Evolutionary conservation across 1,284 basidiomycete genomes (phyloP).

Genomic region (Stereum hirsutum): DNA sequence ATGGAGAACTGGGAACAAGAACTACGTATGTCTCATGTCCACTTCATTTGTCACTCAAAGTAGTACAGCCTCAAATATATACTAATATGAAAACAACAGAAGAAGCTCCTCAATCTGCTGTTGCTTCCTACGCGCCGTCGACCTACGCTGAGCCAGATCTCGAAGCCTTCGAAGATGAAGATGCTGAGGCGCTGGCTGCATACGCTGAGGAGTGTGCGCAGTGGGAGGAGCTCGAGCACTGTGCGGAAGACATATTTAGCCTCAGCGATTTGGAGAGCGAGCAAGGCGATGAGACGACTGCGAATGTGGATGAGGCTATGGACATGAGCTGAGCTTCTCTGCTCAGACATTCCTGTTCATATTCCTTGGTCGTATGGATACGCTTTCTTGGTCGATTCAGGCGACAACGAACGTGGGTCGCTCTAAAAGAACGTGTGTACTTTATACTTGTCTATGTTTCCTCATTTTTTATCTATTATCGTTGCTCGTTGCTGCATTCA

Average conservation of each 20-base stretch:
- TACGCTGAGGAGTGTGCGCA: slow-evolving; percentile 47
- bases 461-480: too few species aligned
- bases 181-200: slow-evolving; percentile 47
- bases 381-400: too few species aligned
- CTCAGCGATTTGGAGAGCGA: slow-evolving; percentile 19
- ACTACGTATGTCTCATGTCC: slow-evolving; percentile 23
- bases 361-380: too few species aligned
- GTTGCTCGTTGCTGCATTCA: too few species aligned
- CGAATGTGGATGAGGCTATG: slow-evolving; percentile 14
- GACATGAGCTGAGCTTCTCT: slow-evolving; percentile 13
- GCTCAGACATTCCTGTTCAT: too few species aligned
- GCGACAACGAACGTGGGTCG: too few species aligned
- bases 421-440: too few species aligned
- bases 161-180: slow-evolving; percentile 14
- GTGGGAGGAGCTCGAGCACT: slow-evolving; percentile 42
- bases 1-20: slow-evolving; percentile 63
- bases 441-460: too few species aligned
- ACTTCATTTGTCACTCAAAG: not conserved
- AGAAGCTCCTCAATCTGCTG: not conserved
- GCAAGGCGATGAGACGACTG: slow-evolving; percentile 4
- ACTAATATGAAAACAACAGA: too few species aligned
- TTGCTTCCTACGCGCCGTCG: not conserved
- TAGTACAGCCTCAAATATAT: too few species aligned
- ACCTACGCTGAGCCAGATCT: slow-evolving; percentile 26
- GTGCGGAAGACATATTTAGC: slow-evolving; percentile 19